A percentile compares a stretch with the other conserved stretches of the same genome.
phyloP scores from a whole-genome alignment of 495 filamentous ascomycete genomes.

The Talaromyces liani region DNA sequence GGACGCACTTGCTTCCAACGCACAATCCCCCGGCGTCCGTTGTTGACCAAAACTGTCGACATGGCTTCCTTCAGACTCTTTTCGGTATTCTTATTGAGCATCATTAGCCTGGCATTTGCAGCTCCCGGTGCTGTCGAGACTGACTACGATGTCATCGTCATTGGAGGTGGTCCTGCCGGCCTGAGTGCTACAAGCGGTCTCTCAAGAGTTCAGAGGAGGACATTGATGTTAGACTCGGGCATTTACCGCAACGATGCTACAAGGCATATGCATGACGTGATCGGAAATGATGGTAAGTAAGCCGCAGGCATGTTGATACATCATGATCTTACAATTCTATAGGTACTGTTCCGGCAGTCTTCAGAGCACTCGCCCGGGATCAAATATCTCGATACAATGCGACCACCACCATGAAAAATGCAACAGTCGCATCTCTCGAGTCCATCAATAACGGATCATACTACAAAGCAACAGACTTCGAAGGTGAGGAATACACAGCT shows the following conservation, averaged over 20 bases:
- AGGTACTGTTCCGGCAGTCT: constrained; percentile 46
- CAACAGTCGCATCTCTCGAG: constrained; percentile 38
- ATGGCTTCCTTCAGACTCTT: not conserved
- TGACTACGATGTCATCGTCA: constrained; percentile 28
- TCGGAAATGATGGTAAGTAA: constrained; percentile 46
- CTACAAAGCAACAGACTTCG: constrained; percentile 34
- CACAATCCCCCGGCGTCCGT: not conserved
- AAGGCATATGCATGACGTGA: constrained; percentile 50
- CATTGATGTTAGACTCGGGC: constrained; percentile 47
- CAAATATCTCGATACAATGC: constrained; percentile 43
- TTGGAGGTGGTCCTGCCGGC: constrained; percentile 31
- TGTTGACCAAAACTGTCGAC: not conserved
- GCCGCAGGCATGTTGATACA: not conserved
- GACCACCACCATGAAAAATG: constrained; percentile 37
- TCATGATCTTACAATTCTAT: not conserved
- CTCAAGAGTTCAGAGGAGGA: constrained; percentile 43
- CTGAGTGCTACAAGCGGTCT: constrained; percentile 46
- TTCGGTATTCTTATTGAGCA: not conserved
- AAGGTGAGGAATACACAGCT: constrained; percentile 29
- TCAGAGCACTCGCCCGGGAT: constrained; percentile 43
- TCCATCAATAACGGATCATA: constrained; percentile 28
- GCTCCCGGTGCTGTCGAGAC: constrained; percentile 14
- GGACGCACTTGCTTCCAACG: not conserved
- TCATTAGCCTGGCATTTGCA: constrained; percentile 11
- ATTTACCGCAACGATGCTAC: constrained; percentile 50